A percentile compares a stretch with the other conserved stretches of the same genome.
These are phyloP conservation scores for Metschnikowia dekortorum DNA, from an alignment of 805 yeast genomes.

Conservation along the genomic window DNA sequence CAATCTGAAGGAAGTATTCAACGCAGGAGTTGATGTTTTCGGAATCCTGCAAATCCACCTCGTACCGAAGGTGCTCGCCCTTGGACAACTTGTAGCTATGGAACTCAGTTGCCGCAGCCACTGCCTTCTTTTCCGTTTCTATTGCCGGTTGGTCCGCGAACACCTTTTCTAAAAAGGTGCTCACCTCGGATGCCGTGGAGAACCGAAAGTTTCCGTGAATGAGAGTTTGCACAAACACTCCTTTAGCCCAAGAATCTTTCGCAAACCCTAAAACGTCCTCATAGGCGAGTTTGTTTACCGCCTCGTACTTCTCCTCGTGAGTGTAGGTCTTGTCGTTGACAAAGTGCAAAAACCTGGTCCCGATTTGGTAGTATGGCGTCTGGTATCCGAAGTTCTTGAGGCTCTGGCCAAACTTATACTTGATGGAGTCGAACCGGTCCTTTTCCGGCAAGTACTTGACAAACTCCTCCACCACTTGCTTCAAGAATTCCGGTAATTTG, in stretches of 20 bases:
- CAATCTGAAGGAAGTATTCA: conserved; percentile 71
- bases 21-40: conserved; percentile 80
- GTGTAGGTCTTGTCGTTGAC: conserved; percentile 72
- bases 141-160: conserved; percentile 26
- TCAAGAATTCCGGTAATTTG: conserved; percentile 62
- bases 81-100: conserved; percentile 41
- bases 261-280: conserved; percentile 50
- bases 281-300: conserved; percentile 39
- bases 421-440: conserved; percentile 62
- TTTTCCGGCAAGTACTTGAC: conserved; percentile 45
- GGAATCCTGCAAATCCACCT: conserved; percentile 52
- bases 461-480: conserved; percentile 54
- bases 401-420: conserved; percentile 58
- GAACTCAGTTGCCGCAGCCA: conserved; percentile 17
- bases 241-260: conserved; percentile 47
- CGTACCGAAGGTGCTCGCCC: conserved; percentile 42
- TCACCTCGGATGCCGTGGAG: conserved; percentile 49
- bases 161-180: conserved; percentile 37
- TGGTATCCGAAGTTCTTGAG: conserved; percentile 65
- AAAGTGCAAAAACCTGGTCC: conserved; percentile 55
- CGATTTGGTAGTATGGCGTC: conserved; percentile 76
- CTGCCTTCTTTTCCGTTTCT: conserved; percentile 4
- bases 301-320: conserved; percentile 54
- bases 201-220: conserved; percentile 67
- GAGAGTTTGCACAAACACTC: conserved; percentile 65